A percentile compares a stretch with the other conserved stretches of the same genome.
Evolutionary conservation across 176 grass and related monocot species (phyloP).

Genomic region (Juncus effusus): DNA sequence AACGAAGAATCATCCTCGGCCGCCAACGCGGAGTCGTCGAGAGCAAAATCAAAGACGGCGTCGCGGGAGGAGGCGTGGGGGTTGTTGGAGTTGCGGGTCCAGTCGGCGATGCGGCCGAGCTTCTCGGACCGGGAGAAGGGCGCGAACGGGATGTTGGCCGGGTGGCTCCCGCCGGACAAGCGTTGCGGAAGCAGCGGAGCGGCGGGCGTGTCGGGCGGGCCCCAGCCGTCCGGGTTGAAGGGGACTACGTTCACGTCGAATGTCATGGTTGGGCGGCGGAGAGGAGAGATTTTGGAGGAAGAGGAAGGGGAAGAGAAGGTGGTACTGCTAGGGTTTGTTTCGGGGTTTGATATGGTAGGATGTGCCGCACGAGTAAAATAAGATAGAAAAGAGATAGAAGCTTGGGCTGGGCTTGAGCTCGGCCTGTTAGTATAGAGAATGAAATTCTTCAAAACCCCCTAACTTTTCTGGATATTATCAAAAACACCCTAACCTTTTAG

Average conservation of each 20-base stretch:
- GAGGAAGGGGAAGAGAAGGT: background rate
- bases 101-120: slow-evolving; percentile 81
- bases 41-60: slow-evolving; percentile 68
- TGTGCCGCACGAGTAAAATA: no score
- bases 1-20: slow-evolving; percentile 65
- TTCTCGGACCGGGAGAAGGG: slow-evolving; percentile 84
- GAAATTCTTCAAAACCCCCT: no score
- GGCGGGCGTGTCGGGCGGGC: slow-evolving; percentile 45
- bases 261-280: slow-evolving; percentile 33
- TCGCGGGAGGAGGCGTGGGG: slow-evolving; percentile 50
- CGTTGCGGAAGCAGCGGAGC: slow-evolving; percentile 34
- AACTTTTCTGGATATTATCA: no score
- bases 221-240: slow-evolving; percentile 73
- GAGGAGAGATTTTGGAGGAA: background rate
- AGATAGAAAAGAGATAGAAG: background rate
- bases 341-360: background rate
- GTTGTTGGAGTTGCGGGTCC: slow-evolving; percentile 48
- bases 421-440: no score
- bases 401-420: slow-evolving; percentile 14
- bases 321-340: slow-evolving; percentile 12
- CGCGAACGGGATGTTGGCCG: slow-evolving; percentile 59
- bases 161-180: slow-evolving; percentile 35
- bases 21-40: slow-evolving; percentile 50
- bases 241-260: slow-evolving; percentile 76
- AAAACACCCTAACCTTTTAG: no score